Base-by-base conservation (phyloP, 2,329 filamentous ascomycete species). In the Xylaria arbuscula region DNA sequence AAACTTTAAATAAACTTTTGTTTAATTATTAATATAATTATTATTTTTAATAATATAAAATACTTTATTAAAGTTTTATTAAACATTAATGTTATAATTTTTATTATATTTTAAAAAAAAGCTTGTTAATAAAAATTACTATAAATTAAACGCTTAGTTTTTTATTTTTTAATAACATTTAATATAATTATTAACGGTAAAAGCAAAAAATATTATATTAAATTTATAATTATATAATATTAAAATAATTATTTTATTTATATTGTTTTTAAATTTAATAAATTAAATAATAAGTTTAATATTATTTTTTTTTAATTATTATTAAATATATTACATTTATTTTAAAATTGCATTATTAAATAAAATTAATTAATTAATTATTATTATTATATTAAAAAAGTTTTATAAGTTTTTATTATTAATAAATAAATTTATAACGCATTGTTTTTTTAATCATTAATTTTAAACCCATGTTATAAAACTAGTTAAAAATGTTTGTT, bases 61-160 rank as follows among this genome's bases (percentile, higher is more conserved):
- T 38, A 56, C 13, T 40, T 11, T 24, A 22, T 56, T 56, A 56
- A 56, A 56, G n/a, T 48, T 4, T 22, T 48, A 48, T 17, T 48
- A 48, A 34, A 60, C 3, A 19, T 45, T 8, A 60, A 10, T 8
- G 48, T 11, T 47, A 24, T 17, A 19, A 17, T 59, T 59, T 24
- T 47, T 59, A 34, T 47, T 60, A 50, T n/a, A n/a, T n/a, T n/a
- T n/a, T n/a, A n/a, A n/a, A n/a, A n/a, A n/a, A n/a, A n/a, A n/a
- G n/a, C n/a, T 51, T 61, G 34, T 61, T 50, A 61, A 38, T 61
- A 61, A 38, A 61, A 61, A 22, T 3, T 61, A 17, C 24, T 51
- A 3, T n/a, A 50, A 6, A 48, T 48, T 22, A 60, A 60, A 48
- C 5, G 15, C 34, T 2, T 48, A 40, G 40, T 45, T 45, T 45